phyloP scores from a whole-genome alignment of 495 filamentous ascomycete genomes.

The Monascus purpureus region DNA sequence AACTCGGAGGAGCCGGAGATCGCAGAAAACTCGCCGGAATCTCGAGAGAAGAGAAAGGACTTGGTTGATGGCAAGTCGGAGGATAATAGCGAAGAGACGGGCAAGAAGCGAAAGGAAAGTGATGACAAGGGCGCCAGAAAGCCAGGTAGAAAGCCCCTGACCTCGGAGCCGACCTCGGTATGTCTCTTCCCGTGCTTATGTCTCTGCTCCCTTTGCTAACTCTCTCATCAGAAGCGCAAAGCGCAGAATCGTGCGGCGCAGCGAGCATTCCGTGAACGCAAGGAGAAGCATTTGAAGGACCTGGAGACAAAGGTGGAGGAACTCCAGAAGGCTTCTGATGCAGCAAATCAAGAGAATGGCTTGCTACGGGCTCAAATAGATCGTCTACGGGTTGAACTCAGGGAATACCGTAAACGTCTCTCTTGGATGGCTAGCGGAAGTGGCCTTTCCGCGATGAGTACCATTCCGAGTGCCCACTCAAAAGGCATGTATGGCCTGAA shows the following conservation, averaged over 20 bases:
- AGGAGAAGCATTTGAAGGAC: constrained; percentile 95
- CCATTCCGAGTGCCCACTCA: constrained; percentile 23
- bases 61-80: constrained; percentile 58
- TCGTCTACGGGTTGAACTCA: constrained; percentile 69
- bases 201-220: constrained; percentile 25
- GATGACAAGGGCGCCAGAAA: constrained; percentile 77
- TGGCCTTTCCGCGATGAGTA: constrained; percentile 33
- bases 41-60: constrained; percentile 60
- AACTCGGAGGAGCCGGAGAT: background rate
- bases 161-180: constrained; percentile 90
- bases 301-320: constrained; percentile 89
- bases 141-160: constrained; percentile 90
- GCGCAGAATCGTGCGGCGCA: constrained; percentile 96
- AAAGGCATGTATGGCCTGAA: constrained; percentile 36
- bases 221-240: constrained; percentile 72
- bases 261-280: constrained; percentile 91
- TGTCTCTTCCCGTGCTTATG: constrained; percentile 16
- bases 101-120: constrained; percentile 68
- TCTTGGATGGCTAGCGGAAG: constrained; percentile 42
- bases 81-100: constrained; percentile 52
- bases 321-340: constrained; percentile 74
- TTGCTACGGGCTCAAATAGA: constrained; percentile 76
- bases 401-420: constrained; percentile 78
- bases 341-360: constrained; percentile 74
- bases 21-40: constrained; percentile 41